Percentiles rank a stretch among this genome's conserved stretches.
phyloP scores from a whole-genome alignment of 2,329 filamentous ascomycete genomes.

The Monilinia aucupariae region DNA sequence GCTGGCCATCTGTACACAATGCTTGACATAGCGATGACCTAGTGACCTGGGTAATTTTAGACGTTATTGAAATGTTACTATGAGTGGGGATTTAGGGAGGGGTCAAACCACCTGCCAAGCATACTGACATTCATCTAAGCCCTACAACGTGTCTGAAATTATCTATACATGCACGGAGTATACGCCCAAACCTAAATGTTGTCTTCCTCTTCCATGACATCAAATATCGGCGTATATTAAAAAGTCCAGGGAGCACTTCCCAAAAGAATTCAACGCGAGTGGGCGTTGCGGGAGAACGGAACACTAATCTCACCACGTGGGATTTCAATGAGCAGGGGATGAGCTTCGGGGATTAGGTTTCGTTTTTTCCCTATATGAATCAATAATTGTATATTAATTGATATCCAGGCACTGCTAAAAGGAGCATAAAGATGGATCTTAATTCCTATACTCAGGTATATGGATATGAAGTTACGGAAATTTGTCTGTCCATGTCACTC shows the following conservation, averaged over 20 bases:
- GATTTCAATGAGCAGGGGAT: constrained; percentile 3
- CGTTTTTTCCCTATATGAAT: background rate
- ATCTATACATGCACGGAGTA: constrained; percentile 7
- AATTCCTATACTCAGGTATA: background rate
- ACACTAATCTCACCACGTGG: constrained; percentile 14
- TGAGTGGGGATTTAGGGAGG: constrained; percentile 2
- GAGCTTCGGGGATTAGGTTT: background rate
- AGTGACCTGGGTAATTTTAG: background rate
- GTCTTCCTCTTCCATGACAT: constrained; percentile 2
- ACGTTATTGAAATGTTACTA: constrained; percentile 1
- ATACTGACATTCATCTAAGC: constrained; percentile 11
- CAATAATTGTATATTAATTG: constrained; percentile 5
- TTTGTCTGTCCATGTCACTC: constrained; percentile 1
- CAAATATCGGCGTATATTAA: constrained; percentile 7
- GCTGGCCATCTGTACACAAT: background rate
- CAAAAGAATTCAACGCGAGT: background rate
- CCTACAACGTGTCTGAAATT: constrained; percentile 9
- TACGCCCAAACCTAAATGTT: background rate
- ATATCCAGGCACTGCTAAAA: background rate
- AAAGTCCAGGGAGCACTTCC: background rate
- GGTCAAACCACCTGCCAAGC: constrained; percentile 11
- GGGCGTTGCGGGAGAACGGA: background rate
- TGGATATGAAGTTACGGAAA: background rate
- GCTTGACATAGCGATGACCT: background rate
- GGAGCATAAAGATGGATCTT: constrained; percentile 12